Evolutionary conservation across 1,139 yeast species (phyloP).

Genomic region (Magnusiomyces magnusii): DNA sequence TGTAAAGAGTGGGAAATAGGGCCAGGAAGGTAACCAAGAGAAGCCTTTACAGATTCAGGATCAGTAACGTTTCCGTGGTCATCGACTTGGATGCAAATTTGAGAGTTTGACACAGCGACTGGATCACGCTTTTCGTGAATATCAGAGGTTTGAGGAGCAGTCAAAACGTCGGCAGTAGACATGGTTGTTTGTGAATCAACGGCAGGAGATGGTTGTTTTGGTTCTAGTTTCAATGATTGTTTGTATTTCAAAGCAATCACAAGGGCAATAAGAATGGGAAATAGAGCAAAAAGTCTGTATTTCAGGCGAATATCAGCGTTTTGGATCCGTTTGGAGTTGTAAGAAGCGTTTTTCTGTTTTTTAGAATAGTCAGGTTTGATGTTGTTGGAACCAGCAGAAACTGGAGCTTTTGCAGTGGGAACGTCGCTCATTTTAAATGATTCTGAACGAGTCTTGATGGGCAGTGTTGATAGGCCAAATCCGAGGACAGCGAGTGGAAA

Average conservation of each 20-base stretch:
- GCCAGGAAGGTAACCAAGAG: conserved; percentile 3
- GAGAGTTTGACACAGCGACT: background rate
- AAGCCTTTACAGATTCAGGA: background rate
- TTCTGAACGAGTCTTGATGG: too few relatives aligned
- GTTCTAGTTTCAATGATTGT: background rate
- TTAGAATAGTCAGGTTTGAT: too few relatives aligned
- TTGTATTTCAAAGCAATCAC: background rate
- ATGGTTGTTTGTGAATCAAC: background rate
- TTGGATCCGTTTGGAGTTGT: background rate
- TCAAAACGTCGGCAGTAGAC: background rate
- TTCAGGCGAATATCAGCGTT: background rate
- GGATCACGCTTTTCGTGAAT: background rate
- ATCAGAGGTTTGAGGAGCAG: background rate
- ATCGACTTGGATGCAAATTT: background rate
- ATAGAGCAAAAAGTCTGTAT: background rate
- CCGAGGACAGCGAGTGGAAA: too few relatives aligned
- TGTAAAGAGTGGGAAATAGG: conserved; percentile 28
- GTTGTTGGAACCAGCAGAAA: too few relatives aligned
- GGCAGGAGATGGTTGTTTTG: background rate
- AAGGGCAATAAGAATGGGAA: background rate
- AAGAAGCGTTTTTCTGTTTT: background rate
- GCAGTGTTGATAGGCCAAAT: too few relatives aligned
- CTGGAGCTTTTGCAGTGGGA: too few relatives aligned
- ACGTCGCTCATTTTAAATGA: too few relatives aligned
- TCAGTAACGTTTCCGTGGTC: background rate